These are phyloP conservation scores for Geotrichum macrosporum DNA, from an alignment of 1,139 yeast genomes.

Conservation along the genomic window DNA sequence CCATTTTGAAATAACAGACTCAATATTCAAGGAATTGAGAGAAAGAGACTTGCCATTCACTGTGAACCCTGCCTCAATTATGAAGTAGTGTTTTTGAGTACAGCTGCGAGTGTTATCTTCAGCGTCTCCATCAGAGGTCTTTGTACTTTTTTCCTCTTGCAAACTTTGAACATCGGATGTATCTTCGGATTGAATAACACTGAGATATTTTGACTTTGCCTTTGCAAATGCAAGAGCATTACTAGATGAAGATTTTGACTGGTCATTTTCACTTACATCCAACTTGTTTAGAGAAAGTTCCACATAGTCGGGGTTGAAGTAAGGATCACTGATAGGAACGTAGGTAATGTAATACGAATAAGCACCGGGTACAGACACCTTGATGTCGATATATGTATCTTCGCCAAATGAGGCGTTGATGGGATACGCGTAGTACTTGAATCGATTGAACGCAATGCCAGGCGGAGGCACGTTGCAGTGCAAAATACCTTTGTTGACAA, in stretches of 20 bases:
- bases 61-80: constrained; percentile 71
- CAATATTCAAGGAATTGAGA: constrained; percentile 75
- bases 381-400: constrained; percentile 58
- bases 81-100: constrained; percentile 65
- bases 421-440: constrained; percentile 47
- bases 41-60: constrained; percentile 57
- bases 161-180: constrained; percentile 18
- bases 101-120: constrained; percentile 20
- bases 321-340: constrained; percentile 28
- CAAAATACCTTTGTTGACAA: constrained; percentile 64
- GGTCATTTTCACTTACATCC: not conserved
- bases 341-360: constrained; percentile 49
- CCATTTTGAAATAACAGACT: constrained; percentile 89
- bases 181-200: constrained; percentile 7
- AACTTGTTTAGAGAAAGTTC: not conserved
- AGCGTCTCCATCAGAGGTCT: constrained; percentile 15
- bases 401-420: constrained; percentile 43
- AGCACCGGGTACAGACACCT: constrained; percentile 72
- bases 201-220: constrained; percentile 5
- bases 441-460: constrained; percentile 49
- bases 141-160: constrained; percentile 12
- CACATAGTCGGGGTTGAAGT: constrained; percentile 18
- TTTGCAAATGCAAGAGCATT: not conserved
- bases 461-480: constrained; percentile 70
- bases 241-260: not conserved